A percentile compares a stretch with the other conserved stretches of the same genome.
phyloP scores from a whole-genome alignment of 202 grass and related monocot genomes.

The Setaria italica region DNA sequence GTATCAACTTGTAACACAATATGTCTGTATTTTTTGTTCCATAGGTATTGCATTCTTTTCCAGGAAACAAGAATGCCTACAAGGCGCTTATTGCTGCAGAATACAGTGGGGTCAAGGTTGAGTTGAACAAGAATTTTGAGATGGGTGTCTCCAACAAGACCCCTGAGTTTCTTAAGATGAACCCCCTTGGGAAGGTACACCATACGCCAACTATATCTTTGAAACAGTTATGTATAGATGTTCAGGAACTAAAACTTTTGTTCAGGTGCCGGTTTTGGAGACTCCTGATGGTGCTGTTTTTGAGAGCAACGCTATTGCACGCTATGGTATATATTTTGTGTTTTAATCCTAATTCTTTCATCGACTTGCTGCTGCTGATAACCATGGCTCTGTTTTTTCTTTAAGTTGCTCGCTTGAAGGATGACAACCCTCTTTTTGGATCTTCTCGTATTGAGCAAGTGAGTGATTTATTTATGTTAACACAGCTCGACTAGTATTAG shows the following conservation, averaged over 20 bases:
- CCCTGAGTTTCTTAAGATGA: constrained; percentile 97
- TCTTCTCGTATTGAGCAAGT: constrained; percentile 86
- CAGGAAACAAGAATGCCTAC: constrained; percentile 88
- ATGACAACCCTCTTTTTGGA: constrained; percentile 65
- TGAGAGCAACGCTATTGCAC: constrained; percentile 96
- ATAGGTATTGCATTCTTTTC: constrained; percentile 51
- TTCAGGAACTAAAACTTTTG: constrained; percentile 18
- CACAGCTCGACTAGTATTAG: not conserved
- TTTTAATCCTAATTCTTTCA: not conserved
- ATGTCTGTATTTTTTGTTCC: not conserved
- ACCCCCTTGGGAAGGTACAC: constrained; percentile 88
- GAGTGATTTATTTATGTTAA: constrained; percentile 44
- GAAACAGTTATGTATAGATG: not conserved
- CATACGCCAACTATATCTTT: not conserved
- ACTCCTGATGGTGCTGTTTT: constrained; percentile 92
- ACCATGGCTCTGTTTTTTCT: constrained; percentile 18
- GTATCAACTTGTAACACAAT: not conserved
- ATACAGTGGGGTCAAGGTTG: constrained; percentile 79
- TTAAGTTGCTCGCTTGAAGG: constrained; percentile 81
- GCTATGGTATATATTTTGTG: constrained; percentile 62
- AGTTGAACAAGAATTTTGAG: constrained; percentile 74
- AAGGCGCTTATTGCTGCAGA: constrained; percentile 93
- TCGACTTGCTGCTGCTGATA: not conserved
- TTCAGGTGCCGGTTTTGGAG: constrained; percentile 87
- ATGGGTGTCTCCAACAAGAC: constrained; percentile 97